phyloP scores from a whole-genome alignment of 73 alveolate species.

The Effrenium voratum region DNA sequence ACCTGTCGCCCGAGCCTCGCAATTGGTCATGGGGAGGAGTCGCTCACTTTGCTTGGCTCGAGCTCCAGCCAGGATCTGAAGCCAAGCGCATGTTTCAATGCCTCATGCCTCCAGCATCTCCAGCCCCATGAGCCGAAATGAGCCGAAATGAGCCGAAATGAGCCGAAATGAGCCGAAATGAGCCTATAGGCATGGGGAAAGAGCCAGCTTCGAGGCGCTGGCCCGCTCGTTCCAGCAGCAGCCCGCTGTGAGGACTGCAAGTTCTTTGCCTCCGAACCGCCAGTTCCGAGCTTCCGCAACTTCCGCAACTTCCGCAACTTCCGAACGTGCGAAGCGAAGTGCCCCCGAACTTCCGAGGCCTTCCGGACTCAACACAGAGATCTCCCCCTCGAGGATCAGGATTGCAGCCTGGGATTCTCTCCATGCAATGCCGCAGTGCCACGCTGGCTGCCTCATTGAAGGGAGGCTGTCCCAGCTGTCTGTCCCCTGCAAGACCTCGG shows the following conservation, averaged over 20 bases:
- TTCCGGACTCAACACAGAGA: slow-evolving; percentile 35
- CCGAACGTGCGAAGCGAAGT: not conserved
- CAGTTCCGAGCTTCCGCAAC: not conserved
- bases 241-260: slow-evolving; percentile 53
- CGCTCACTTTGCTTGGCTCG: slow-evolving; percentile 76
- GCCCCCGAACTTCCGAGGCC: not conserved
- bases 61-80: slow-evolving; percentile 57
- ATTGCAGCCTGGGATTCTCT: slow-evolving; percentile 13
- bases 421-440: not conserved
- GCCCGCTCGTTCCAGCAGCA: slow-evolving; percentile 86
- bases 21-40: slow-evolving; percentile 49
- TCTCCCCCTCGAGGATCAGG: slow-evolving; percentile 50
- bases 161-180: not conserved
- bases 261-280: slow-evolving; percentile 30
- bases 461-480: slow-evolving; percentile 50
- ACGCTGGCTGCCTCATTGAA: slow-evolving; percentile 1
- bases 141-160: not conserved
- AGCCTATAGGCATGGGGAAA: no score
- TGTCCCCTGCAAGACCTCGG: slow-evolving; percentile 30
- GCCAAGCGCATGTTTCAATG: not conserved
- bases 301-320: not conserved
- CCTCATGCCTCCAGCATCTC: not conserved
- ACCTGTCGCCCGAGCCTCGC: not conserved
- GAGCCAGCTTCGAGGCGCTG: not conserved
- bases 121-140: not conserved